Percentiles rank a stretch among this genome's conserved stretches.
Conservation (phyloP, 208 protist species). For the Leishmania amazonensis region DNA sequence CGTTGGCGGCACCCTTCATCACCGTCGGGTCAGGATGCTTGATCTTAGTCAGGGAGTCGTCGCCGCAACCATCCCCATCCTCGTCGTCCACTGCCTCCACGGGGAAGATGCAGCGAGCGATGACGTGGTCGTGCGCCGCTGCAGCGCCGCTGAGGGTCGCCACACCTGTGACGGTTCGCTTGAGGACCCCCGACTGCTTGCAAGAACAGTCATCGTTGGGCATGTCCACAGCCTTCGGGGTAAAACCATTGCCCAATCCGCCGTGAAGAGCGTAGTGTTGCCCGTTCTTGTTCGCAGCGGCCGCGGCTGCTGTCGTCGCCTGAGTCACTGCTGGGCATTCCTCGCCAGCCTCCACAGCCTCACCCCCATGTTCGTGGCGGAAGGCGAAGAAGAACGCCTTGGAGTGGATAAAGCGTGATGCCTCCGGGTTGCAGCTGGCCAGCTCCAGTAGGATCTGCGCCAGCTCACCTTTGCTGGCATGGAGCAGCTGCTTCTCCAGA, state of each 20-base stretch:
- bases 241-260: background rate
- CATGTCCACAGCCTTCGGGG: background rate
- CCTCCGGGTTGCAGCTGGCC: constrained; percentile 61
- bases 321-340: background rate
- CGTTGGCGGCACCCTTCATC: background rate
- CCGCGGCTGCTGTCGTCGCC: background rate
- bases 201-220: background rate
- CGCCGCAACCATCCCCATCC: constrained; percentile 2
- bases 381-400: constrained; percentile 70
- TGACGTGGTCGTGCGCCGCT: constrained; percentile 7
- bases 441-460: constrained; percentile 77
- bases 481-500: constrained; percentile 59
- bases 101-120: constrained; percentile 35
- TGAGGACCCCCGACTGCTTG: background rate
- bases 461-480: constrained; percentile 61
- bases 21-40: background rate
- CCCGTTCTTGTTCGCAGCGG: background rate
- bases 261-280: background rate
- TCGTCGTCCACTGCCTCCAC: constrained; percentile 5
- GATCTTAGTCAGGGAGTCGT: background rate
- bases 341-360: background rate
- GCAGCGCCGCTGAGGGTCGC: background rate
- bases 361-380: constrained; percentile 31
- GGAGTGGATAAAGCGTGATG: constrained; percentile 64
- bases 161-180: background rate